Conservation (phyloP, 257 asterid genomes). For the Scutellaria barbata region DNA sequence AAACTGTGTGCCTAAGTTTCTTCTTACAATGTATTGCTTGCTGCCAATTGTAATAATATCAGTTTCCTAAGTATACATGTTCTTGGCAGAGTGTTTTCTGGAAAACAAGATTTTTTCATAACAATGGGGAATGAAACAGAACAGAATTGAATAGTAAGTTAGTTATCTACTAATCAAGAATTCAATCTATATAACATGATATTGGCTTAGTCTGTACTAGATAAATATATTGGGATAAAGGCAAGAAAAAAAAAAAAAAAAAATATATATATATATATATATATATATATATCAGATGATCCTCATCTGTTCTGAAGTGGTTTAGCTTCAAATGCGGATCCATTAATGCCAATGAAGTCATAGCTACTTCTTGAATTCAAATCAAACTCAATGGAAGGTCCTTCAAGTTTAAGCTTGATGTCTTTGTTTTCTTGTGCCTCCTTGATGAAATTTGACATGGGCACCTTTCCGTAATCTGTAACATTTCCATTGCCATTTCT, state of each 20-base stretch:
- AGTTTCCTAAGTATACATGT: neutral
- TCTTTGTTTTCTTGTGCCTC: slow-evolving; percentile 41
- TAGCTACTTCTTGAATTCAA: slow-evolving; percentile 68
- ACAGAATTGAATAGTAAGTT: neutral
- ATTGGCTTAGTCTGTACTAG: slow-evolving; percentile 23
- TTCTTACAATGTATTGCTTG: neutral
- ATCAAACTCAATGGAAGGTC: slow-evolving; percentile 63
- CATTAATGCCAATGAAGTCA: slow-evolving; percentile 60
- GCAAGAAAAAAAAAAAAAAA: no score
- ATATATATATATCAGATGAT: no score
- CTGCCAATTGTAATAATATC: neutral
- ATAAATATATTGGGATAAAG: neutral
- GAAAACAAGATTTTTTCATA: neutral
- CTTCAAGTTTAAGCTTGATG: slow-evolving; percentile 55
- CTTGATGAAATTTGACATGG: slow-evolving; percentile 33
- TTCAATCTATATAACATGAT: slow-evolving; percentile 27
- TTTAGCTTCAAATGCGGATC: slow-evolving; percentile 47
- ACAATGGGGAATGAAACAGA: neutral
- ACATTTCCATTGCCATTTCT: slow-evolving; percentile 39
- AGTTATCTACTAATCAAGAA: slow-evolving; percentile 10
- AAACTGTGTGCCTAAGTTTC: neutral
- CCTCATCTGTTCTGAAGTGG: slow-evolving; percentile 40
- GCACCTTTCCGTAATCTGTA: slow-evolving; percentile 36
- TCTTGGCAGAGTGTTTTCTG: no score
- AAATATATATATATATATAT: no score